Evolutionary conservation across 768 basidiomycete genomes (phyloP), one percentile per base, ranked within the genome.

Genomic region (Suillus clintonianus): DNA sequence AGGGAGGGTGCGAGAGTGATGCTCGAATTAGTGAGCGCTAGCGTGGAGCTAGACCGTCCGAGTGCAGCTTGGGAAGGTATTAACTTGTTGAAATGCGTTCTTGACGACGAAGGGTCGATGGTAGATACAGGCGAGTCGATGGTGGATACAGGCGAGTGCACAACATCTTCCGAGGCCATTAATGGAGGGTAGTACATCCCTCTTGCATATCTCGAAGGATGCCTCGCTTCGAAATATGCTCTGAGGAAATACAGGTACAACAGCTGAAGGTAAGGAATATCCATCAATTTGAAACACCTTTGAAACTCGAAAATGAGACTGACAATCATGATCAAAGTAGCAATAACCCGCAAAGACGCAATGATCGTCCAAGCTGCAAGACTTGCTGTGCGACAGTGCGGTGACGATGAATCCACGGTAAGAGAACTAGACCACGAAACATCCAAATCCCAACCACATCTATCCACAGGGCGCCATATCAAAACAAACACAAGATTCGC

Each of bases 361-460:
- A 86, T 78, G 47, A 77, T 76, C 24, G 89, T 70, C 90, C 89
- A 92, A 9, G 77, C 73, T 1, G 78, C 76, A 81, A 85, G 87
- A 3, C 68, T 4, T 34, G 54, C 59, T 0, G 67, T 42, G 27
- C 45, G 61, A 55, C 76, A 77, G 5, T 62, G 55, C 11, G 64
- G 60, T 3, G 64, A 39, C 13, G 17, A n/a, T 56, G 73, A 60
- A 54, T 65, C 66, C 51, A 71, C 80, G 60, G 63, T 62, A 59
- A 63, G 68, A 54, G 64, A 76, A 14, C 79, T 77, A 5, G 85
- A 82, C 91, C 91, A 92, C 11, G 87, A 76, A 48, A 87, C 78
- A 69, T 92, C 91, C 48, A 91, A 77, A 65, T 90, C 87, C 76
- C 89, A 79, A 51, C 76, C 74, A 64, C 91, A 92, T n/a, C 85